Conservation (phyloP, 306 rosid genomes). For the Mimosa bimucronata region DNA sequence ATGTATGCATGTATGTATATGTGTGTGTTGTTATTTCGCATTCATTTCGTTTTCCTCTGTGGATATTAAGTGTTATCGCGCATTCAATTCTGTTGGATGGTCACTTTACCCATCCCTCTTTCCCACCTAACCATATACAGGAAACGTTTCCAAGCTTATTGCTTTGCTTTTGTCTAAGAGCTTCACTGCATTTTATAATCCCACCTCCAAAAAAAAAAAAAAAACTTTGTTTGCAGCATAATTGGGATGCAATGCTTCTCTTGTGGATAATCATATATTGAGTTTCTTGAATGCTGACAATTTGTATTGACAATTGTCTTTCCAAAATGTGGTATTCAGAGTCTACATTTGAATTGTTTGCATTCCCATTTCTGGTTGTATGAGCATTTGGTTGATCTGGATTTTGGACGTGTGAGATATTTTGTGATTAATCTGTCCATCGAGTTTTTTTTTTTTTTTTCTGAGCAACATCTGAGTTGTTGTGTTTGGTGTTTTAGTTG, state of each 20-base stretch:
- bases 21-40: slow-evolving; percentile 57
- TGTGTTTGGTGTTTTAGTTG: slow-evolving; percentile 43
- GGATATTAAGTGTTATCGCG: slow-evolving; percentile 28
- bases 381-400: slow-evolving; percentile 41
- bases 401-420: slow-evolving; percentile 33
- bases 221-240: slow-evolving; percentile 29
- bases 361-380: slow-evolving; percentile 11
- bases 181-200: slow-evolving; percentile 48
- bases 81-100: slow-evolving; percentile 57
- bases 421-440: slow-evolving; percentile 35
- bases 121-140: slow-evolving; percentile 53
- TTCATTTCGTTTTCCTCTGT: slow-evolving; percentile 46
- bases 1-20: no score
- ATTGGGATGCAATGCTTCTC: slow-evolving; percentile 32
- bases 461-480: slow-evolving; percentile 27
- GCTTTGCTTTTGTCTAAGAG: slow-evolving; percentile 74
- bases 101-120: slow-evolving; percentile 60
- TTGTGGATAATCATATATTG: slow-evolving; percentile 25
- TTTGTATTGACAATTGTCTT: slow-evolving; percentile 35
- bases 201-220: not conserved
- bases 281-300: slow-evolving; percentile 23
- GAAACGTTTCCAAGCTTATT: slow-evolving; percentile 30
- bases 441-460: no score
- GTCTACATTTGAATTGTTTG: slow-evolving; percentile 26
- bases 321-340: slow-evolving; percentile 45